Base-by-base conservation (phyloP, 257 asterid species). In the Penstemon davidsonii region DNA sequence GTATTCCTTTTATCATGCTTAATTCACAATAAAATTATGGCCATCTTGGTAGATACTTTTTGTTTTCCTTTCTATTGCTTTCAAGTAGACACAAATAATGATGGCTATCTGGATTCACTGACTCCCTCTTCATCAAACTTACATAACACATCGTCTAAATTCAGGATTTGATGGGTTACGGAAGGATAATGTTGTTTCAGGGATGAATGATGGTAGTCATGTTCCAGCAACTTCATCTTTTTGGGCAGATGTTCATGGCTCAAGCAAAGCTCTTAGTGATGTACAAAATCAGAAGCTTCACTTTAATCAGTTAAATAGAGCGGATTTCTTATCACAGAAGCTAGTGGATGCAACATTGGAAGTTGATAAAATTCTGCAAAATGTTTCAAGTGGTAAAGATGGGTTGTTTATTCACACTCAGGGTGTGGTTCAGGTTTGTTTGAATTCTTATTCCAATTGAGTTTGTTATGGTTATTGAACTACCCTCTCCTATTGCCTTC, bases 291-390 rank as follows among this genome's bases (percentile, higher is more conserved):
- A 52, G 12, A 66, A 51, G 45, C 58, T 60, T 60, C 55, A 40
- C 46, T 36, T 7, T 18, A 73, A 42, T 42, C 52, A 53, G 70
- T 59, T 8, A 41, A 67, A 9, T 55, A 51, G 60, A 55, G 59
- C 66, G 37, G 70, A 74, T 37, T 60, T 67, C 53, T 43, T n/a
- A 52, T 74, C 78, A 42, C 67, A 9, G 44, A 74, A 74, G 68
- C 66, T 67, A 38, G 38, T 58, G n/a, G 49, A 61, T 60, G 53
- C 70, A 43, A 67, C 49, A 44, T 45, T 67, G 40, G 64, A 61
- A 53, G 69, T 58, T 33, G 55, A 15, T 67, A 54, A 41, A 58
- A 43, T 38, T 60, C 10, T 52, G 43, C 61, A 42, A 70, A 67
- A 52, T 70, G 49, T 52, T 51, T 62, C 60, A 62, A 67, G 5